A percentile compares a stretch with the other conserved stretches of the same genome.
Conservation (phyloP, 768 basidiomycete species). For the Jaapia argillacea region DNA sequence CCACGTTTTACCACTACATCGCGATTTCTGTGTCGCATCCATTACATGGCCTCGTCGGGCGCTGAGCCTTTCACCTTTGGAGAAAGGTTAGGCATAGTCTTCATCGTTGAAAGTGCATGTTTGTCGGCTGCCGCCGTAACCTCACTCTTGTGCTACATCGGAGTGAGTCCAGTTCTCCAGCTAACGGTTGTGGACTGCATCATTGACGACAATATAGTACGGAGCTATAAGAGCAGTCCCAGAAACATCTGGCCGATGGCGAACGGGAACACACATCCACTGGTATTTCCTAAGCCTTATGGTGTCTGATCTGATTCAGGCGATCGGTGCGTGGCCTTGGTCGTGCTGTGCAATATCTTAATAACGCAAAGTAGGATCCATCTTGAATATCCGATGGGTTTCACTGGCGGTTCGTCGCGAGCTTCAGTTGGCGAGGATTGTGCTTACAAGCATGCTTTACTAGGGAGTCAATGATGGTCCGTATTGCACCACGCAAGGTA, state of each 20-base stretch:
- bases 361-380: background rate
- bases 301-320: conserved; percentile 22
- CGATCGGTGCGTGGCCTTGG: conserved; percentile 16
- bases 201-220: conserved; percentile 11
- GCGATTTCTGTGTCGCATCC: no score
- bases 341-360: background rate
- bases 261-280: conserved; percentile 22
- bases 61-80: conserved; percentile 11
- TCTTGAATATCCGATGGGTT: background rate
- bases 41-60: background rate
- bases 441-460: background rate
- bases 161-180: conserved; percentile 12
- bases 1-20: no score
- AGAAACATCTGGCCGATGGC: conserved; percentile 18
- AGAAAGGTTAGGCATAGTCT: conserved; percentile 19
- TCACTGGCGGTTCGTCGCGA: background rate
- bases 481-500: background rate
- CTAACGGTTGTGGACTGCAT: background rate
- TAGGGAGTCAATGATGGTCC: background rate
- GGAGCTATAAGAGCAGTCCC: conserved; percentile 15
- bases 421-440: background rate
- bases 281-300: conserved; percentile 23
- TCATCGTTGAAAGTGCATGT: conserved; percentile 20
- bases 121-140: conserved; percentile 20
- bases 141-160: conserved; percentile 18